phyloP scores from a whole-genome alignment of 176 grass and related monocot genomes.

The Cymbopogon citratus region DNA sequence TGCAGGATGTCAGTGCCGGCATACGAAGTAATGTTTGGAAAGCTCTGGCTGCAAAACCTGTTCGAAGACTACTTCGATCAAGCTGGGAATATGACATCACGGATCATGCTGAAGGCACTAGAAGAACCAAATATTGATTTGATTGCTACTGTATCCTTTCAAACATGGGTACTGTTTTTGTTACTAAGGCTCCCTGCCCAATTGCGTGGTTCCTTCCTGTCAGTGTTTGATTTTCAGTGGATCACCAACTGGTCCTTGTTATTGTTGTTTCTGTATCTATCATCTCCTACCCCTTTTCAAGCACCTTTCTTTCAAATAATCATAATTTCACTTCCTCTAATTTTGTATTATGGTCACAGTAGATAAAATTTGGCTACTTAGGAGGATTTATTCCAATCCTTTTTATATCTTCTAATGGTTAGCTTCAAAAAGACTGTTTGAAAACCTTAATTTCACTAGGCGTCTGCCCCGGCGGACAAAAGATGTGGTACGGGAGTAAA shows the following conservation, averaged over 20 bases:
- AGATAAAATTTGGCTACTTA: background rate
- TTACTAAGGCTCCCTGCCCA: background rate
- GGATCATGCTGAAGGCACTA: conserved; percentile 75
- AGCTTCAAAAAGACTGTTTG: conserved; percentile 16
- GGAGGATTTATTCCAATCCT: background rate
- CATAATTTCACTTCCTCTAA: background rate
- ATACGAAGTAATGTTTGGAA: conserved; percentile 87
- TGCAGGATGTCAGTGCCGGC: conserved; percentile 74
- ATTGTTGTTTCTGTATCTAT: background rate
- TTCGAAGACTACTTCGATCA: conserved; percentile 89
- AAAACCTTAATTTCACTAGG: conserved; percentile 56
- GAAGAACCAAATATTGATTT: conserved; percentile 81
- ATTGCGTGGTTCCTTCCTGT: background rate
- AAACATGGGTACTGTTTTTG: background rate
- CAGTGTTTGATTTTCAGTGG: background rate
- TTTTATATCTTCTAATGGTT: background rate
- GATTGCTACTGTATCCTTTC: conserved; percentile 63
- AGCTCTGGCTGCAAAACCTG: conserved; percentile 53
- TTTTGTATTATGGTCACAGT: background rate
- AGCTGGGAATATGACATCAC: conserved; percentile 38
- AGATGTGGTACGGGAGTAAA: conserved; percentile 46
- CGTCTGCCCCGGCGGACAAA: conserved; percentile 44
- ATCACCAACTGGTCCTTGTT: background rate
- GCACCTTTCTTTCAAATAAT: background rate
- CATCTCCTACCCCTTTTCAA: background rate